These are phyloP conservation scores for Pelargonium fulgidum DNA, from an alignment of 441 rosid species.

Conservation along the genomic window DNA sequence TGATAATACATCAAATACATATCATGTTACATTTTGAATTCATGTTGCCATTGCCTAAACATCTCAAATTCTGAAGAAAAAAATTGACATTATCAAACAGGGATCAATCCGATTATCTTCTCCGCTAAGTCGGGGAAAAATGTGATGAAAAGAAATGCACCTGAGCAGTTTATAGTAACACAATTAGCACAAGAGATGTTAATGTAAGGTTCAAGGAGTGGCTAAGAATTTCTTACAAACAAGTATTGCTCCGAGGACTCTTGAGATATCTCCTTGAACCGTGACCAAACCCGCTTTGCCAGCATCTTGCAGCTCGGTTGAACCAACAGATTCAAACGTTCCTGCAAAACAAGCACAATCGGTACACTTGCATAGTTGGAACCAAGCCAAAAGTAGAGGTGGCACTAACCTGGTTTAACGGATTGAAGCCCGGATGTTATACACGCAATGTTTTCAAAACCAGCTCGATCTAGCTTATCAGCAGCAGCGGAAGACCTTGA, in stretches of 20 bases:
- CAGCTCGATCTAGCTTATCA: constrained; percentile 61
- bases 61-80: neutral
- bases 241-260: constrained; percentile 89
- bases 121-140: constrained; percentile 94
- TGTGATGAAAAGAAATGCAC: constrained; percentile 74
- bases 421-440: constrained; percentile 82
- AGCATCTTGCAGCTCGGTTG: constrained; percentile 65
- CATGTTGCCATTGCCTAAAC: neutral
- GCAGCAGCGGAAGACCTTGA: constrained; percentile 87
- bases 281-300: constrained; percentile 91
- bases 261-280: constrained; percentile 87
- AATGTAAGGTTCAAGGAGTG: neutral
- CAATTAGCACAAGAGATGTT: neutral
- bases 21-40: neutral
- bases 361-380: neutral
- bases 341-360: constrained; percentile 32
- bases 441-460: constrained; percentile 66
- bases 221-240: constrained; percentile 56
- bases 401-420: constrained; percentile 66
- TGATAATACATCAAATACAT: neutral
- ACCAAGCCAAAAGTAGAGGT: neutral
- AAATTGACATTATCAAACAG: constrained; percentile 18
- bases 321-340: constrained; percentile 64
- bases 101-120: constrained; percentile 47
- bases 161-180: constrained; percentile 30